Evolutionary conservation across 129 eudicot genomes (phyloP).

Genomic region (Kitagawia praeruptora): DNA sequence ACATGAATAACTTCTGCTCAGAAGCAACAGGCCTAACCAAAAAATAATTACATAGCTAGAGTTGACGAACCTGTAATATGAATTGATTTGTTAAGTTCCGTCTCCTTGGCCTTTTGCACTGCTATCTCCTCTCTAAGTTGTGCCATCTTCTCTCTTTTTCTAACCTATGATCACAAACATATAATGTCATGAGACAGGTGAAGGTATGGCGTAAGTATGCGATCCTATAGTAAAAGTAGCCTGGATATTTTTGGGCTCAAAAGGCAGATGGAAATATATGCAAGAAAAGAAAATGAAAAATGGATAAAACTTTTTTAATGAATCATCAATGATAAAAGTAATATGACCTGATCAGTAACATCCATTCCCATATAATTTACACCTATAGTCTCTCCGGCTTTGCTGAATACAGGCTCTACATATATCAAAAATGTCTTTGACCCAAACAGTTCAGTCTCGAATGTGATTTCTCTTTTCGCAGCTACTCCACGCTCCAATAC

Average conservation of each 20-base stretch:
- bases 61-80: conserved; percentile 74
- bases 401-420: conserved; percentile 87
- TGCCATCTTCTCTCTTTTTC: conserved; percentile 83
- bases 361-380: conserved; percentile 98
- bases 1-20: conserved; percentile 9
- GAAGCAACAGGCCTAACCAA: not conserved
- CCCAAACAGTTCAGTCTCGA: conserved; percentile 82
- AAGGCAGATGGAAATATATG: not conserved
- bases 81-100: conserved; percentile 90
- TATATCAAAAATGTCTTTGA: conserved; percentile 79
- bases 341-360: conserved; percentile 86
- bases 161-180: conserved; percentile 37
- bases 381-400: conserved; percentile 76
- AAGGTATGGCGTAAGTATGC: not conserved
- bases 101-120: conserved; percentile 94
- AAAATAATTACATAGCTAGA: not conserved
- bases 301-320: not conserved
- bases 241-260: not conserved
- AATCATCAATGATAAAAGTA: not conserved
- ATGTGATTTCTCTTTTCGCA: conserved; percentile 85
- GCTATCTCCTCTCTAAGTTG: conserved; percentile 91
- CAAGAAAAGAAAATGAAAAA: not conserved
- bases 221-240: not conserved
- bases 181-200: not conserved
- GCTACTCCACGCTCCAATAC: conserved; percentile 77